Base-by-base conservation (phyloP, 2,329 filamentous ascomycete species). In the Emergomyces pasteurianus region DNA sequence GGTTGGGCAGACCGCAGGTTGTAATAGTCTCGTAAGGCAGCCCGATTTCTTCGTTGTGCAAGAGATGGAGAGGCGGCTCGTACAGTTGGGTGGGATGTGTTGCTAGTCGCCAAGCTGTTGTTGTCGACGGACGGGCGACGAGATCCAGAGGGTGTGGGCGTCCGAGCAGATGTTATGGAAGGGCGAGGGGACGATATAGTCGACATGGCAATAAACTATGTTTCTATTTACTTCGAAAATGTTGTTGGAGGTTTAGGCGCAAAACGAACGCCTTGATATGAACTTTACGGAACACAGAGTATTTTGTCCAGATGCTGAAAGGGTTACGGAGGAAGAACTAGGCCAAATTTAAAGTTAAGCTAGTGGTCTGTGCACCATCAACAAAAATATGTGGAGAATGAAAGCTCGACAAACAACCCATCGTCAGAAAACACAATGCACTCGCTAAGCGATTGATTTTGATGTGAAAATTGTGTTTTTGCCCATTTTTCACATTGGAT, bases 1-100 rank as follows among this genome's bases (percentile, higher is more conserved):
- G 69, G 74, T 47, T 73, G 68, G 7, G 75, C 71, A 2, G 79
- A 72, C 65, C 86, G 87, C 57, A 97, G 82, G 71, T 94, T 94
- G 77, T 97, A 97, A 79, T 96, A 97, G 71, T 96, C 91, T 68
- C 94, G 88, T 23, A 97, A 82, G 7, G 92, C 92, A 60, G 88
- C 85, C 65, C 92, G 88, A 76, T 95, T 95, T 63, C 88, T 81
- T 61, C 83, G 80, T 23, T 69, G 68, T 46, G 70, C 67, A 53
- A 69, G 53, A 38, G 71, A 70, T n/a, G 73, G 73, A 40, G 74
- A 74, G 47, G 73, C 60, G 12, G 72, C 70, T 58, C 74, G 71
- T 78, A 81, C 61, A 72, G 75, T 68, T 64, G 72, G 63, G 67
- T 70, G 67, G 54, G 67, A 69, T 54, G 68, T 61, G 65, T 68